These are phyloP conservation scores for Porphyrellus cyaneotinctus DNA, from an alignment of 768 basidiomycete species.

Conservation along the genomic window DNA sequence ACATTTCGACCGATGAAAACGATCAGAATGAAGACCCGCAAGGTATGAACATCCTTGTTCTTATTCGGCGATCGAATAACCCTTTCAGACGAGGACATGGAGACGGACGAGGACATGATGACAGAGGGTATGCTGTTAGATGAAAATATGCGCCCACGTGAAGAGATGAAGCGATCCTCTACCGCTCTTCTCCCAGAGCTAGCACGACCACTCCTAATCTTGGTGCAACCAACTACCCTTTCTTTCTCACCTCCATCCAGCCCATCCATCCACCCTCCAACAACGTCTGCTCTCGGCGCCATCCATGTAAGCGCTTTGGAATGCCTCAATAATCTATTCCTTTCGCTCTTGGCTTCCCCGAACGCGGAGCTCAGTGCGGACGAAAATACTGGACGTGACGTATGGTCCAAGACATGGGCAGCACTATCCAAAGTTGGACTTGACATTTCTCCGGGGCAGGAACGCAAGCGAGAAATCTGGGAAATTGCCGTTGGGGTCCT, in stretches of 20 bases:
- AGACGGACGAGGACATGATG: conserved; percentile 31
- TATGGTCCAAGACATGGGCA: conserved; percentile 69
- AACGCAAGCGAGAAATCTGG: conserved; percentile 72
- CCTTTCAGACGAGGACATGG: conserved; percentile 42
- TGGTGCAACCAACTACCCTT: conserved; percentile 70
- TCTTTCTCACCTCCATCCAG: conserved; percentile 75
- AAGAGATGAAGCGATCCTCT: conserved; percentile 29
- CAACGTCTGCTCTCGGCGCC: conserved; percentile 77
- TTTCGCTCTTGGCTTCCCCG: conserved; percentile 58
- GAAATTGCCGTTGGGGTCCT: conserved; percentile 75
- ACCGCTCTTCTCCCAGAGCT: conserved; percentile 50
- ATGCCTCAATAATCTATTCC: conserved; percentile 85
- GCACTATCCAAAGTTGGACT: conserved; percentile 58
- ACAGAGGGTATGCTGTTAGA: conserved; percentile 25
- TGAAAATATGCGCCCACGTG: conserved; percentile 12
- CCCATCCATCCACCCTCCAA: conserved; percentile 80
- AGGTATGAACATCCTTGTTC: conserved; percentile 20
- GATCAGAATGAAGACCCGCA: conserved; percentile 31
- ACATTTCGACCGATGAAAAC: conserved; percentile 30
- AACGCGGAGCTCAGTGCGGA: conserved; percentile 43
- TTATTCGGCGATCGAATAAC: conserved; percentile 26
- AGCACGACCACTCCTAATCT: conserved; percentile 61
- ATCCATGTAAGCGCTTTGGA: conserved; percentile 85
- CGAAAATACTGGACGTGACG: conserved; percentile 41
- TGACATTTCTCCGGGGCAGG: conserved; percentile 58